phyloP scores from a whole-genome alignment of 805 yeast species.

The Martiniozyma abietophila region DNA sequence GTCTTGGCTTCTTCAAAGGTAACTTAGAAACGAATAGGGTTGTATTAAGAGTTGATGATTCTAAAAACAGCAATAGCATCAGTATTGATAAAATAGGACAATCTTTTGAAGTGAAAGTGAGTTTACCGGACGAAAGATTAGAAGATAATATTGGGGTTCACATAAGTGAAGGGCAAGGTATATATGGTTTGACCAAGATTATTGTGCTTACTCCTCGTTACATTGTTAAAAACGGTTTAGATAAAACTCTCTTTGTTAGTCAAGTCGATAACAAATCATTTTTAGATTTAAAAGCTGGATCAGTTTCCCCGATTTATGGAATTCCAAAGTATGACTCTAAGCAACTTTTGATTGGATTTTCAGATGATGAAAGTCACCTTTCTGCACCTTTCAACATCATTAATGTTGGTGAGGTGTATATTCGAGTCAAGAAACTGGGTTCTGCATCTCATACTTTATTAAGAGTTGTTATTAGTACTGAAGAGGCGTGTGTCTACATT shows the following conservation, averaged over 20 bases:
- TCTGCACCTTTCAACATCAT: conserved; percentile 81
- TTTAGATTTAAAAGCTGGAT: conserved; percentile 36
- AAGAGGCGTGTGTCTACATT: conserved; percentile 72
- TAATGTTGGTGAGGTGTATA: conserved; percentile 73
- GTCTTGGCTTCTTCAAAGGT: conserved; percentile 19
- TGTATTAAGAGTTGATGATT: conserved; percentile 52
- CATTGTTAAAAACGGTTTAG: conserved; percentile 54
- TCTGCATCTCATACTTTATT: conserved; percentile 56
- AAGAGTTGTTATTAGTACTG: conserved; percentile 67
- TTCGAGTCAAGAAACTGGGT: conserved; percentile 58
- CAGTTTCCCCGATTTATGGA: conserved; percentile 51
- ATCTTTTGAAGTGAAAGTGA: conserved; percentile 42
- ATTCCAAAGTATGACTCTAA: conserved; percentile 49
- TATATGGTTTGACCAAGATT: conserved; percentile 66
- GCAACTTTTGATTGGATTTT: conserved; percentile 51
- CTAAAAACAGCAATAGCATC: conserved; percentile 62
- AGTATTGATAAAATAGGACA: conserved; percentile 91
- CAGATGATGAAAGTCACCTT: conserved; percentile 56
- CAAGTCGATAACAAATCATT: conserved; percentile 58
- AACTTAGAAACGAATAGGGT: conserved; percentile 53
- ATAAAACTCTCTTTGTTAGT: conserved; percentile 46
- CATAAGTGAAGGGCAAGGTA: conserved; percentile 78
- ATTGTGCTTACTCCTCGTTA: conserved; percentile 79
- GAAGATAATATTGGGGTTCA: conserved; percentile 73
- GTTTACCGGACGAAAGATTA: conserved; percentile 36